phyloP scores from a whole-genome alignment of 2,329 filamentous ascomycete species.

The Cladophialophora exuberans region DNA sequence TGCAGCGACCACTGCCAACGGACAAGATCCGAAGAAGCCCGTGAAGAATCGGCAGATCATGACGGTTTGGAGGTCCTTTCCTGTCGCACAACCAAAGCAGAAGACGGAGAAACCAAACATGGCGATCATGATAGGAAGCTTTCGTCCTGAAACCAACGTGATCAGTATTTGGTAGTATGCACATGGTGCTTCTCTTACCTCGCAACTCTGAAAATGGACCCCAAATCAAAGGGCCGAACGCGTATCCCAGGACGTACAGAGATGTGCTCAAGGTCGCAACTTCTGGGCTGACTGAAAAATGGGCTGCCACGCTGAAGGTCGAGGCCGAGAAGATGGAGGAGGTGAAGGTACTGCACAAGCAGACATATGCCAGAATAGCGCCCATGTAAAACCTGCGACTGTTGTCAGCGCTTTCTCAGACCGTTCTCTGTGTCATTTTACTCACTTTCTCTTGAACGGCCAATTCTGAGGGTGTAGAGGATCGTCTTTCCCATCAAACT shows the following conservation, averaged over 20 bases:
- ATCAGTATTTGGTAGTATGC: not conserved
- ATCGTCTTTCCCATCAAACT: slow-evolving; percentile 82
- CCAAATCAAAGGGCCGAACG: slow-evolving; percentile 54
- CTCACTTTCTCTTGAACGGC: slow-evolving; percentile 71
- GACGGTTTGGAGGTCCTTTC: slow-evolving; percentile 57
- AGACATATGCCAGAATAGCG: slow-evolving; percentile 34
- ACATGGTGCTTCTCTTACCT: slow-evolving; percentile 27
- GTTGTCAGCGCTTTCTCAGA: not conserved
- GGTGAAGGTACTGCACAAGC: slow-evolving; percentile 55
- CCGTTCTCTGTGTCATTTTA: not conserved
- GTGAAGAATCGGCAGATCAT: slow-evolving; percentile 57
- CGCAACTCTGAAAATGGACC: slow-evolving; percentile 58
- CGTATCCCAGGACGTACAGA: slow-evolving; percentile 52
- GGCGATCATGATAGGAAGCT: slow-evolving; percentile 52
- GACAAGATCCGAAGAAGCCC: slow-evolving; percentile 59
- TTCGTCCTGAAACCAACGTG: slow-evolving; percentile 38
- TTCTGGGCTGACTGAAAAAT: slow-evolving; percentile 60
- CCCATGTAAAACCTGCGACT: slow-evolving; percentile 24
- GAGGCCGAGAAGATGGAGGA: slow-evolving; percentile 70
- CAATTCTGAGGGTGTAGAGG: slow-evolving; percentile 88
- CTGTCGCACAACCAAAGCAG: slow-evolving; percentile 52
- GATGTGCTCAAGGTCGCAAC: slow-evolving; percentile 46
- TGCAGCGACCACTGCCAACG: slow-evolving; percentile 56
- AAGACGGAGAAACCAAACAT: slow-evolving; percentile 58
- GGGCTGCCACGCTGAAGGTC: slow-evolving; percentile 57